Conservation (phyloP, 2,329 filamentous ascomycete species). For the Penicillium italicum region DNA sequence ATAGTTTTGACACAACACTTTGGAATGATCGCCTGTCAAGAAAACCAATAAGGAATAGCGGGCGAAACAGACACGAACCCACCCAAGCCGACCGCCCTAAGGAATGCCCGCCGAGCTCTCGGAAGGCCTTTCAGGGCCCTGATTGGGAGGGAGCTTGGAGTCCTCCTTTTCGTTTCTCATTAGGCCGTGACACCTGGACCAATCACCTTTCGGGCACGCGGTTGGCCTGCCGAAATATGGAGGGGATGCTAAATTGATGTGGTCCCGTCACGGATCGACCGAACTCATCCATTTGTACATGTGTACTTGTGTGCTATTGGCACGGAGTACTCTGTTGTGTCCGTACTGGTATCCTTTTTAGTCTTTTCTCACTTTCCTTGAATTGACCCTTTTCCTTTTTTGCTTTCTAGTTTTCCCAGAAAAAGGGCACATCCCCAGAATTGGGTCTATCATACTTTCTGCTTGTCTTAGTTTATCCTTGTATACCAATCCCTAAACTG, state of each 20-base stretch:
- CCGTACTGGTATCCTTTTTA: neutral
- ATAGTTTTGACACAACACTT: neutral
- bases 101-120: conserved; percentile 6
- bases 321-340: neutral
- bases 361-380: neutral
- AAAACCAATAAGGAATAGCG: neutral
- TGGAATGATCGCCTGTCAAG: conserved; percentile 8
- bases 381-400: neutral
- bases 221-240: conserved; percentile 12
- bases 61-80: neutral
- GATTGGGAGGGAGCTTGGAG: conserved; percentile 13
- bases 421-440: neutral
- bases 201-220: conserved; percentile 7
- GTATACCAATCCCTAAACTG: neutral
- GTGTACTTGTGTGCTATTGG: neutral
- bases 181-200: conserved; percentile 2
- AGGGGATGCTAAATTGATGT: conserved; percentile 14
- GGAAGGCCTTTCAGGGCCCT: conserved; percentile 8
- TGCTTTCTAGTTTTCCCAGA: neutral
- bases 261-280: conserved; percentile 9
- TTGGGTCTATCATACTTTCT: neutral
- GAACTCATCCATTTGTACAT: conserved; percentile 1
- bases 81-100: conserved; percentile 6
- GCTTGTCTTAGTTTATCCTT: neutral
- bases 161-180: conserved; percentile 16